A percentile compares a stretch with the other conserved stretches of the same genome.
These are phyloP conservation scores for Arachnomyces sp. DNA, from an alignment of 2,329 filamentous ascomycete genomes.

Conservation along the genomic window DNA sequence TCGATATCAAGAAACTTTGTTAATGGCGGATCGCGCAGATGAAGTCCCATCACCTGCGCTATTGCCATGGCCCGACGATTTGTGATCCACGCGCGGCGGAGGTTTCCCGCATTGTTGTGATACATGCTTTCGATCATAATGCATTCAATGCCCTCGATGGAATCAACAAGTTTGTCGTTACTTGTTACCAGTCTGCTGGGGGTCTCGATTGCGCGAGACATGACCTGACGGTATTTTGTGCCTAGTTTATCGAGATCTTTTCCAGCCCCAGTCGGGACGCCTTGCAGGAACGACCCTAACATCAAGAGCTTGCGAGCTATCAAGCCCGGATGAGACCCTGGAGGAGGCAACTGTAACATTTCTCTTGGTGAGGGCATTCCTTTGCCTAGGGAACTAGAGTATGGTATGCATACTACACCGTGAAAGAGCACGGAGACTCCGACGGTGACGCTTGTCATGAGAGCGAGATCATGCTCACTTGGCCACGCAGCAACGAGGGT, in stretches of 20 bases:
- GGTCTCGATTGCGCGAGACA: slow-evolving; percentile 22
- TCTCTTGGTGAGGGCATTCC: slow-evolving; percentile 19
- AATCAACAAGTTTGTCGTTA: slow-evolving; percentile 31
- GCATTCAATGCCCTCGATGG: slow-evolving; percentile 36
- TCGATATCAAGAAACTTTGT: slow-evolving; percentile 11
- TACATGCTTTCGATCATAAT: slow-evolving; percentile 37
- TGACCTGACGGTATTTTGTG: slow-evolving; percentile 14
- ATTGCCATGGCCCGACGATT: slow-evolving; percentile 31
- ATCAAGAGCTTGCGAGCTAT: slow-evolving; percentile 44
- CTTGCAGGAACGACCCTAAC: slow-evolving; percentile 41
- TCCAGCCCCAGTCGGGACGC: slow-evolving; percentile 31
- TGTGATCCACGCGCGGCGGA: slow-evolving; percentile 34
- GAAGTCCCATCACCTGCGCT: slow-evolving; percentile 38
- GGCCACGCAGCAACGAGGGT: slow-evolving; percentile 35
- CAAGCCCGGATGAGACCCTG: slow-evolving; percentile 40
- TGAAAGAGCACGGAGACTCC: slow-evolving; percentile 28
- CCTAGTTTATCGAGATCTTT: slow-evolving; percentile 6
- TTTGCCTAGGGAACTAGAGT: slow-evolving; percentile 14
- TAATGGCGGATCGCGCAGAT: slow-evolving; percentile 22
- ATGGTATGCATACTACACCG: slow-evolving; percentile 29
- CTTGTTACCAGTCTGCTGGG: slow-evolving; percentile 27
- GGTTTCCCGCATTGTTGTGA: slow-evolving; percentile 32
- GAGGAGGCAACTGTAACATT: slow-evolving; percentile 30
- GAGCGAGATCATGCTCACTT: slow-evolving; percentile 27
- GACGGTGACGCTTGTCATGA: slow-evolving; percentile 27